phyloP scores from a whole-genome alignment of 1,139 yeast species.

The Kodamaea plutei region DNA sequence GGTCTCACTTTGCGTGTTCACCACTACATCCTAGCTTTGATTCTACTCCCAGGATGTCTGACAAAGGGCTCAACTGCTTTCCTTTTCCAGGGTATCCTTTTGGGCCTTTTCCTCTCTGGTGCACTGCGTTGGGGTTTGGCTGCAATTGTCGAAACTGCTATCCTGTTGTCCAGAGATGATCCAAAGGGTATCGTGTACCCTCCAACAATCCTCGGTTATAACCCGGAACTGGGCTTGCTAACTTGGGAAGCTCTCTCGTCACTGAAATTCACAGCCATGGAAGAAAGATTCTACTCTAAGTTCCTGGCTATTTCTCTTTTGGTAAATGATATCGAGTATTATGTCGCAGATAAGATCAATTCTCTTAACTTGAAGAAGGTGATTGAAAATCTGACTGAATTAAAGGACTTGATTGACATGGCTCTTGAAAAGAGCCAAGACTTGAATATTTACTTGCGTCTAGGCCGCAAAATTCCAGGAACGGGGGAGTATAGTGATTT shows the following conservation, averaged over 20 bases:
- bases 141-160: slow-evolving; percentile 75
- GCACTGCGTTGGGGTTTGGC: slow-evolving; percentile 93
- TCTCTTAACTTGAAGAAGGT: slow-evolving; percentile 39
- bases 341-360: slow-evolving; percentile 47
- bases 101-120: slow-evolving; percentile 82
- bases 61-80: slow-evolving; percentile 70
- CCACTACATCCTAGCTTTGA: slow-evolving; percentile 79
- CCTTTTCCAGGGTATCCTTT: slow-evolving; percentile 74
- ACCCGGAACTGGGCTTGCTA: slow-evolving; percentile 27
- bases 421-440: slow-evolving; percentile 24
- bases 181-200: slow-evolving; percentile 62
- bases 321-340: slow-evolving; percentile 76
- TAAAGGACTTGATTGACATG: slow-evolving; percentile 14
- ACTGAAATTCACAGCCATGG: slow-evolving; percentile 3
- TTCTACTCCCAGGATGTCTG: slow-evolving; percentile 82
- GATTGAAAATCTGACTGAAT: slow-evolving; percentile 27
- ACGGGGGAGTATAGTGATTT: slow-evolving; percentile 45
- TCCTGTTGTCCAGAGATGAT: slow-evolving; percentile 67
- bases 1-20: slow-evolving; percentile 78
- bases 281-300: slow-evolving; percentile 8
- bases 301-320: slow-evolving; percentile 56
- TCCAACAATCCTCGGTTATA: slow-evolving; percentile 46
- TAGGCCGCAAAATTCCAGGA: slow-evolving; percentile 49
- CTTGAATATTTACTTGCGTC: slow-evolving; percentile 47
- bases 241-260: slow-evolving; percentile 26